These are phyloP conservation scores for Apiotrichum domesticum DNA, from an alignment of 1,284 basidiomycete genomes.

Conservation along the genomic window DNA sequence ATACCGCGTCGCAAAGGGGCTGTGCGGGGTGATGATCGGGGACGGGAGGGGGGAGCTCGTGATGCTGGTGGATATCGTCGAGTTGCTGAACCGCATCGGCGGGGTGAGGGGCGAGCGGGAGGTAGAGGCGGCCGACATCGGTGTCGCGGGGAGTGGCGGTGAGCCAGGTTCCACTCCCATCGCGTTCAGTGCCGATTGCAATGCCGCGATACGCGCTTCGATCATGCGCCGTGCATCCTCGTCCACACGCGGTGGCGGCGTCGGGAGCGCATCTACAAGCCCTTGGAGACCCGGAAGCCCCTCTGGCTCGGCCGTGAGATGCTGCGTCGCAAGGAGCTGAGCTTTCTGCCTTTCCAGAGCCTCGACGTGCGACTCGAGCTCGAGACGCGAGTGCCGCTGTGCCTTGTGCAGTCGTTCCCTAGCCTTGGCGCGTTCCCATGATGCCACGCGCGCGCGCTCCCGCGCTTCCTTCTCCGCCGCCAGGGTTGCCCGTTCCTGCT, in stretches of 20 bases:
- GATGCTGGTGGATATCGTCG: not conserved
- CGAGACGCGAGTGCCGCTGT: not conserved
- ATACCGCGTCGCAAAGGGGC: not conserved
- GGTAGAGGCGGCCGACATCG: not conserved
- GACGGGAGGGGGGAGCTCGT: no score
- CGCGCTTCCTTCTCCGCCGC: not conserved
- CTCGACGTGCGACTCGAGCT: not conserved
- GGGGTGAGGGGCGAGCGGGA: not conserved
- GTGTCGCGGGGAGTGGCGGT: not conserved
- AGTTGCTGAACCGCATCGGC: not conserved
- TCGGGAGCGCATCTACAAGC: not conserved
- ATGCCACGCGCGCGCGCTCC: not conserved
- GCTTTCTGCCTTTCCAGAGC: not conserved
- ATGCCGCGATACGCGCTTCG: constrained; percentile 17
- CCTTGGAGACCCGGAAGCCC: not conserved
- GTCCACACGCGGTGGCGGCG: not conserved
- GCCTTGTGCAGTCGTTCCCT: not conserved
- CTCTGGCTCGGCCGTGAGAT: not conserved
- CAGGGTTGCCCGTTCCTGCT: not conserved
- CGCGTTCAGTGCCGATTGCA: constrained; percentile 3
- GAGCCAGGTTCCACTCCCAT: constrained; percentile 3
- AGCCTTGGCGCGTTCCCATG: not conserved
- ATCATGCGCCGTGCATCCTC: constrained; percentile 17
- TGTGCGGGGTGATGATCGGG: no score
- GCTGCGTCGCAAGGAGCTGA: not conserved